Conservation (phyloP, 116 monocot species). For the Zostera marina region DNA sequence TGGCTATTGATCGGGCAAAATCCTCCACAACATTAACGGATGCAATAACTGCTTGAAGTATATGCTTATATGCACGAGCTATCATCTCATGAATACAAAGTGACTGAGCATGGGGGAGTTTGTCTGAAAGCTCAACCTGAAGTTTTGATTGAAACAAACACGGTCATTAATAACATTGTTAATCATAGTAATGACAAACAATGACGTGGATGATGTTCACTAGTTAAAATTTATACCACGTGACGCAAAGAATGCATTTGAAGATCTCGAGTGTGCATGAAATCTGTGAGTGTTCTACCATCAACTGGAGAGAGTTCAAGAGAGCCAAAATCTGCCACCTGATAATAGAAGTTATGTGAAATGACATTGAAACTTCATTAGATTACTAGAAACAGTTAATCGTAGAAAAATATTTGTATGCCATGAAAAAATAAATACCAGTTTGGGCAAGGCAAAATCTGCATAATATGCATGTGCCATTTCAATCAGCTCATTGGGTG, state of each 20-base stretch:
- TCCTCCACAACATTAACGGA: conserved; percentile 37
- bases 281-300: conserved; percentile 94
- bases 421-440: conserved; percentile 29
- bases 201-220: too few relatives aligned
- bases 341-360: conserved; percentile 4
- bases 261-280: conserved; percentile 94
- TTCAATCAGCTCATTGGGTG: conserved; percentile 67
- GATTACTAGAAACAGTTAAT: background rate
- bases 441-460: conserved; percentile 72
- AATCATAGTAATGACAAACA: too few relatives aligned
- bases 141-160: background rate
- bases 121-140: conserved; percentile 87
- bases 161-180: background rate
- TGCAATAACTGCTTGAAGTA: conserved; percentile 85
- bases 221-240: conserved; percentile 31
- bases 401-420: background rate
- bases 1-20: conserved; percentile 45
- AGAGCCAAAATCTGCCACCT: conserved; percentile 97
- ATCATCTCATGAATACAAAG: conserved; percentile 96
- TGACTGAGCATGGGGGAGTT: conserved; percentile 89
- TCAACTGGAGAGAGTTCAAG: conserved; percentile 97
- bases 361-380: background rate
- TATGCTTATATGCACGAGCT: conserved; percentile 80
- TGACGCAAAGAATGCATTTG: conserved; percentile 83
- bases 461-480: conserved; percentile 84